These are phyloP conservation scores for Umbelopsis isabellina DNA, from an alignment of 192 early-diverging fungal genomes.

Conservation along the genomic window DNA sequence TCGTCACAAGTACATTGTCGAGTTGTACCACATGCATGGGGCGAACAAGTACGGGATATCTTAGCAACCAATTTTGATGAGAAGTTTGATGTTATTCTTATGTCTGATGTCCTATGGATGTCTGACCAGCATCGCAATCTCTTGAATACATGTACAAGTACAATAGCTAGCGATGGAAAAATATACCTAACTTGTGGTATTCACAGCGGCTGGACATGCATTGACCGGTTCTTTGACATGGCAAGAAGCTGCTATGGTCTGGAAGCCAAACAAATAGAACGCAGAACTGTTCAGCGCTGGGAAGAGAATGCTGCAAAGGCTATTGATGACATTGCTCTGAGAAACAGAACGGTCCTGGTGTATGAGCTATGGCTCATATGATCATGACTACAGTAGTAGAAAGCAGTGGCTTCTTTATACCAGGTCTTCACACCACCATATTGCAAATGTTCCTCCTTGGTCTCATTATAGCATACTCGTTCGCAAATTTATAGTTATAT, in stretches of 20 bases:
- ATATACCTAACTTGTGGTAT: constrained; percentile 7
- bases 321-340: constrained; percentile 13
- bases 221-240: not conserved
- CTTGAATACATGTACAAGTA: not conserved
- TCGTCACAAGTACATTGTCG: not conserved
- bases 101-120: constrained; percentile 9
- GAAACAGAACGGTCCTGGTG: not conserved
- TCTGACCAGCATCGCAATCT: constrained; percentile 7
- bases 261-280: not conserved
- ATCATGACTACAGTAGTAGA: not conserved
- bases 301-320: not conserved
- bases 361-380: not conserved
- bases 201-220: constrained; percentile 3
- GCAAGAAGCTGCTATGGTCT: not conserved
- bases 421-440: not conserved
- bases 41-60: not conserved
- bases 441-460: too few species aligned
- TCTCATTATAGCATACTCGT: too few species aligned
- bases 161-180: not conserved
- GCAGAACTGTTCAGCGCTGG: not conserved
- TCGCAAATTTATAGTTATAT: too few species aligned
- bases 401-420: not conserved
- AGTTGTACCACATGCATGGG: constrained; percentile 4
- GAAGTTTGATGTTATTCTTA: constrained; percentile 5
- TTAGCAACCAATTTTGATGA: not conserved